Evolutionary conservation across 1,284 basidiomycete species (phyloP).

Genomic region (Ustilago nuda): DNA sequence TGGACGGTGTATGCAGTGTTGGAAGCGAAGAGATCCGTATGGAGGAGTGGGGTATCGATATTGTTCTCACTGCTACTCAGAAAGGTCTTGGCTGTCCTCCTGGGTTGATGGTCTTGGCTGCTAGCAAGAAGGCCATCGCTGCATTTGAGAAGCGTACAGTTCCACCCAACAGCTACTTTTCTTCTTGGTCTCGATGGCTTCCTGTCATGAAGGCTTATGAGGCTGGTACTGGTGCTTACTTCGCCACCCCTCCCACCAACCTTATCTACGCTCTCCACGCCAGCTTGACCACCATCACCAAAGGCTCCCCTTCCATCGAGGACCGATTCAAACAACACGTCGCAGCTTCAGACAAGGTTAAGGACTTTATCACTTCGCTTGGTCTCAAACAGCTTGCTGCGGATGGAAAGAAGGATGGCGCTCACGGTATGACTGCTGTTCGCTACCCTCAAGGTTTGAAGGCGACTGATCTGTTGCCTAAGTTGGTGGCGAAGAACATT

Average conservation of each 20-base stretch:
- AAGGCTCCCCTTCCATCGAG: slow-evolving; percentile 74
- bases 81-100: slow-evolving; percentile 97
- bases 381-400: slow-evolving; percentile 74
- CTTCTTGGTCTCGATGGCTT: slow-evolving; percentile 72
- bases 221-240: slow-evolving; percentile 64
- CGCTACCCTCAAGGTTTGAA: slow-evolving; percentile 64
- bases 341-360: slow-evolving; percentile 80
- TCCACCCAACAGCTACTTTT: slow-evolving; percentile 85
- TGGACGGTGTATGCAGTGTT: slow-evolving; percentile 95
- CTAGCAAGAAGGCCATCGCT: slow-evolving; percentile 83
- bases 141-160: slow-evolving; percentile 78
- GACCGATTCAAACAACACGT: slow-evolving; percentile 84
- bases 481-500: slow-evolving; percentile 78
- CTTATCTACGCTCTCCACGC: slow-evolving; percentile 89
- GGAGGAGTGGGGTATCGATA: slow-evolving; percentile 93
- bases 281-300: slow-evolving; percentile 81
- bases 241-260: slow-evolving; percentile 78
- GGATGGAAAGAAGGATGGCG: slow-evolving; percentile 65
- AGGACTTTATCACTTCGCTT: slow-evolving; percentile 76
- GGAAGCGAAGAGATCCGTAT: slow-evolving; percentile 93
- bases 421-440: slow-evolving; percentile 69
- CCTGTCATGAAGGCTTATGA: slow-evolving; percentile 69
- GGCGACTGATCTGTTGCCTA: slow-evolving; percentile 58
- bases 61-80: slow-evolving; percentile 89
- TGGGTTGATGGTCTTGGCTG: slow-evolving; percentile 86